Evolutionary conservation across 106 monocot genomes (phyloP).

Genomic region (Acanthochlamys bracteata): DNA sequence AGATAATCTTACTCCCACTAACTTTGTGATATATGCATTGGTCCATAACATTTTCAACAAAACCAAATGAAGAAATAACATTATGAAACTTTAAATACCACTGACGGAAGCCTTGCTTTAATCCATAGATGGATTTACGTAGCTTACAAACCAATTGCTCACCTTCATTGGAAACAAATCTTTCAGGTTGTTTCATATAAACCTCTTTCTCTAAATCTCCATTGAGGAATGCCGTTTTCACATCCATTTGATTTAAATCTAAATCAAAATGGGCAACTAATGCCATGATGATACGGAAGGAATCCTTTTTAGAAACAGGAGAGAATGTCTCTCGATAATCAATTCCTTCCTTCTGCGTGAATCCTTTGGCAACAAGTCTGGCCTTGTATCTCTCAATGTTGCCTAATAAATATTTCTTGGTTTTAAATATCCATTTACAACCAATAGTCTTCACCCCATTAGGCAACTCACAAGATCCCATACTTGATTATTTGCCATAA

Average conservation of each 20-base stretch:
- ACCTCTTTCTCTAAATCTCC: constrained; percentile 4
- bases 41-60: constrained; percentile 1
- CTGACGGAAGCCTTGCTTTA: not conserved
- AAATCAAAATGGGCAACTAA: constrained; percentile 10
- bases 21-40: constrained; percentile 3
- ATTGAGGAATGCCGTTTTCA: constrained; percentile 5
- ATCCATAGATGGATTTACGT: not conserved
- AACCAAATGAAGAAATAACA: not conserved
- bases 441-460: not conserved
- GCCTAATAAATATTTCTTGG: not conserved
- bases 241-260: constrained; percentile 7
- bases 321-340: constrained; percentile 2
- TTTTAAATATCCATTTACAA: constrained; percentile 3
- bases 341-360: not conserved
- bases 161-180: not conserved
- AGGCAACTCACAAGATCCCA: not conserved
- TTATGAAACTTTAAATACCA: constrained; percentile 5
- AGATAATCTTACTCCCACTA: not conserved
- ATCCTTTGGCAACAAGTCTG: constrained; percentile 3
- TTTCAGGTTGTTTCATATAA: not conserved
- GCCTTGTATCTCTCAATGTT: constrained; percentile 6
- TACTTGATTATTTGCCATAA: not conserved
- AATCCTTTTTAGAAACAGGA: constrained; percentile 2
- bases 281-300: not conserved
- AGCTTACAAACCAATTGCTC: not conserved